Percentiles rank a stretch among this genome's conserved stretches.
Conservation (phyloP, 768 basidiomycete genomes). For the Mycena olivaceomarginata region DNA sequence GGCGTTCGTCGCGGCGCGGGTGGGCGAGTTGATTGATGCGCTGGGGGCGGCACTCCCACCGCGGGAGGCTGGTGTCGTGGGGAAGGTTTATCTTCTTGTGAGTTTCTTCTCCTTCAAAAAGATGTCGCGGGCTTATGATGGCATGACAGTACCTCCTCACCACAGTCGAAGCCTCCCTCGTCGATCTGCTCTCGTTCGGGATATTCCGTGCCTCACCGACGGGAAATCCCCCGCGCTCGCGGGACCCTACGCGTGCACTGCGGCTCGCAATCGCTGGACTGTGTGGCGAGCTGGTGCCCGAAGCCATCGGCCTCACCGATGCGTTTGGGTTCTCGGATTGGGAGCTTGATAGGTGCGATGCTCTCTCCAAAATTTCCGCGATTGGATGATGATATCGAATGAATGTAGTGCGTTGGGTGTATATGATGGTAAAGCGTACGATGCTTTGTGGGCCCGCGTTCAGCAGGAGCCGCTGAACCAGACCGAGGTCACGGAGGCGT, state of each 20-base stretch:
- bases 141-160: constrained; percentile 77
- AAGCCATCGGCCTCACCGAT: constrained; percentile 82
- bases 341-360: constrained; percentile 78
- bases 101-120: constrained; percentile 38
- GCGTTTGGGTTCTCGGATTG: constrained; percentile 87
- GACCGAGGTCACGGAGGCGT: constrained; percentile 70
- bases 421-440: constrained; percentile 79
- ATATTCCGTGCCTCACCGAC: constrained; percentile 55
- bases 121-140: background rate
- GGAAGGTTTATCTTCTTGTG: constrained; percentile 67
- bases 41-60: constrained; percentile 45
- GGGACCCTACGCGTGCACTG: constrained; percentile 68
- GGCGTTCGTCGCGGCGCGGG: constrained; percentile 77
- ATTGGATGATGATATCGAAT: too few species aligned
- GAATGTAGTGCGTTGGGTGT: constrained; percentile 75
- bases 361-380: background rate
- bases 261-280: constrained; percentile 69
- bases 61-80: constrained; percentile 55
- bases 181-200: constrained; percentile 76
- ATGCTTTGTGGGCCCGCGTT: constrained; percentile 77
- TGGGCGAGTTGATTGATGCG: constrained; percentile 67
- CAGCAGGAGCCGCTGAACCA: constrained; percentile 78
- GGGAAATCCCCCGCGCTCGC: constrained; percentile 38
- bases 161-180: constrained; percentile 71
- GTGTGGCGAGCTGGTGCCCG: constrained; percentile 73